Evolutionary conservation across 495 filamentous ascomycete species (phyloP), one percentile per base, ranked within the genome.

Genomic region (Aspergillus hancockii): DNA sequence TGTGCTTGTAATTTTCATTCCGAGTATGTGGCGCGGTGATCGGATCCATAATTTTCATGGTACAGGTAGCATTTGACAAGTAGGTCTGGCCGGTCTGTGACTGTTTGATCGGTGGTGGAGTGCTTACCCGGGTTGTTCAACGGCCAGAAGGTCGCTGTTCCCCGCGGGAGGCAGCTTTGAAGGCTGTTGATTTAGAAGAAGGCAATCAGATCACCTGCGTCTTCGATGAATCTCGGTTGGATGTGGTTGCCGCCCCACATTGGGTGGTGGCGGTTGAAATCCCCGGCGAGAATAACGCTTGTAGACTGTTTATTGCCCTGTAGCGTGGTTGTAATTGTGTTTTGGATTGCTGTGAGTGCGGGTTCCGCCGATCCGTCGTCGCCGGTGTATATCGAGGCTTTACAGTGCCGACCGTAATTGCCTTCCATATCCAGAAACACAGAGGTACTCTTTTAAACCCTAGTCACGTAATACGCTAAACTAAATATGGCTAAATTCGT

Each of bases 51-150:
- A 41, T 65, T 57, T 6, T 62, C 63, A 50, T 58, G 56, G 45
- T 69, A 66, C 2, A 69, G 59, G 0, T 66, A 50, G 43, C 59
- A 69, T 50, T 61, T 66, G 16, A 66, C 51, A 32, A 69, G 50
- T 22, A 23, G 56, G 19, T 19, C 23, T 12, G 57, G 59, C 3
- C 38, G 12, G 38, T 67, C 25, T 3, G 55, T 63, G 1, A 67
- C 18, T 0, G 62, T 63, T 8, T 63, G 51, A 52, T 63, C 55
- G 0, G 65, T 23, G 13, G 34, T 52, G 0, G 58, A 67, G 8
- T 1, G 12, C 36, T 49, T 67, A 5, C 64, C 58, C 2, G 61
- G 61, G 32, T 61, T 6, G 52, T 40, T 66, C 13, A 51, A 23
- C 4, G 55, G 54, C 63, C 52, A 65, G 49, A 46, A 59, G 2